These are phyloP conservation scores for Nitzschia sp. DNA, from an alignment of 108 stramenopile species.

Conservation along the genomic window DNA sequence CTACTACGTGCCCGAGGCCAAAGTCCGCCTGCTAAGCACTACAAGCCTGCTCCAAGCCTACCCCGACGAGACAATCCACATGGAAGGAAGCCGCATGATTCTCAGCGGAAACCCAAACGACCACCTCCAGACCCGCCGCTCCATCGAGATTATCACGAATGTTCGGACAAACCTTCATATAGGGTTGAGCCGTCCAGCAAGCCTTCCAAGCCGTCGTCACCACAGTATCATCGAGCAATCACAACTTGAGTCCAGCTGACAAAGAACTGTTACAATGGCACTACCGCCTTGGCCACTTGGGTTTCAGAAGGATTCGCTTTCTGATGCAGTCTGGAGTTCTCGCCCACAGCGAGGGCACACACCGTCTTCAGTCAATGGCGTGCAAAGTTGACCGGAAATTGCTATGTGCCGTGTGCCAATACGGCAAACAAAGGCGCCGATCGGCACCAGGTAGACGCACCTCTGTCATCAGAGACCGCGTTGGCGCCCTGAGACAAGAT, in stretches of 20 bases:
- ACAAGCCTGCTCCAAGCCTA: conserved; percentile 12
- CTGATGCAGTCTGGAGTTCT: conserved; percentile 11
- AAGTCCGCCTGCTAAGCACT: conserved; percentile 18
- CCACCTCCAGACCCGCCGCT: neutral
- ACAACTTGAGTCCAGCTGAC: conserved; percentile 42
- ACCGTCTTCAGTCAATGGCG: conserved; percentile 5
- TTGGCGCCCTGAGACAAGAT: too few relatives aligned
- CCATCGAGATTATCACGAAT: conserved; percentile 1
- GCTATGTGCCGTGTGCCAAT: conserved; percentile 26
- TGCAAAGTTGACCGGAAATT: neutral
- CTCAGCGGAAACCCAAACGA: neutral
- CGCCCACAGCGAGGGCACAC: neutral
- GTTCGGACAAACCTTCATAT: conserved; percentile 5
- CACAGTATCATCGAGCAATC: conserved; percentile 23
- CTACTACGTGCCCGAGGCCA: neutral
- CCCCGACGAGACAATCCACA: conserved; percentile 10
- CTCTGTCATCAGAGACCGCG: conserved; percentile 23
- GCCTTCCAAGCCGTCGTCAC: neutral
- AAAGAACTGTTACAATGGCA: conserved; percentile 48
- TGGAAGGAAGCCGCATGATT: neutral
- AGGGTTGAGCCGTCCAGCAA: neutral
- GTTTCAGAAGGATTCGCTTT: neutral
- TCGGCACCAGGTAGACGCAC: neutral
- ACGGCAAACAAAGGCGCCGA: conserved; percentile 18
- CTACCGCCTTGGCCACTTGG: too few relatives aligned